phyloP scores from a whole-genome alignment of 179 eudicot genomes.

The Silene vulgaris region DNA sequence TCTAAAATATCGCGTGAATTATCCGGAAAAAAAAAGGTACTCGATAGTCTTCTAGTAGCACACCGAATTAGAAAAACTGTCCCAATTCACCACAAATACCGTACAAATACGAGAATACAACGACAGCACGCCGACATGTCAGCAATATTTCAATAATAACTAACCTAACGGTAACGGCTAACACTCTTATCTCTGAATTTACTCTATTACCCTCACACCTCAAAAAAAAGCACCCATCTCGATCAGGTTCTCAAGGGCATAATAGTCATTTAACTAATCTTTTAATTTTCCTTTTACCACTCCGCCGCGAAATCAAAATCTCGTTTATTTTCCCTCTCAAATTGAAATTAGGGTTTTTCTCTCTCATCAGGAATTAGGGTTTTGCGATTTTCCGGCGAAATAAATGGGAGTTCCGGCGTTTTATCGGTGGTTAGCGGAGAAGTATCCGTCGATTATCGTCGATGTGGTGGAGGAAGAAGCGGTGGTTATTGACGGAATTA shows the following conservation, averaged over 20 bases:
- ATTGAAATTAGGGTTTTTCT: conserved; percentile 24
- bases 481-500: conserved; percentile 53
- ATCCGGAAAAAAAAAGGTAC: too few relatives aligned
- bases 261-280: not conserved
- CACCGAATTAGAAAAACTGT: not conserved
- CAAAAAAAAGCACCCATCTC: not conserved
- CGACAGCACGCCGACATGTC: too few relatives aligned
- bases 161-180: not conserved
- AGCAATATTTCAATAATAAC: not conserved
- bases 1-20: too few relatives aligned
- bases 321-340: not conserved
- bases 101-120: not conserved
- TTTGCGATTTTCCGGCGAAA: not conserved
- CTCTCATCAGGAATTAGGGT: conserved; percentile 14
- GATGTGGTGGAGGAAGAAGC: conserved; percentile 72
- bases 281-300: not conserved
- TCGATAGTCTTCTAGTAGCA: too few relatives aligned
- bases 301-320: not conserved
- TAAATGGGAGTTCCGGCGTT: conserved; percentile 73
- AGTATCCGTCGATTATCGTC: conserved; percentile 66
- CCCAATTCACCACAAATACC: not conserved
- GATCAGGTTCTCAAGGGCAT: not conserved
- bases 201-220: not conserved
- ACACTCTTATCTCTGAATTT: not conserved
- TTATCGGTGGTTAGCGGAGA: conserved; percentile 86